phyloP scores from a whole-genome alignment of 1,284 basidiomycete species.

The Leccinum fuscescens region DNA sequence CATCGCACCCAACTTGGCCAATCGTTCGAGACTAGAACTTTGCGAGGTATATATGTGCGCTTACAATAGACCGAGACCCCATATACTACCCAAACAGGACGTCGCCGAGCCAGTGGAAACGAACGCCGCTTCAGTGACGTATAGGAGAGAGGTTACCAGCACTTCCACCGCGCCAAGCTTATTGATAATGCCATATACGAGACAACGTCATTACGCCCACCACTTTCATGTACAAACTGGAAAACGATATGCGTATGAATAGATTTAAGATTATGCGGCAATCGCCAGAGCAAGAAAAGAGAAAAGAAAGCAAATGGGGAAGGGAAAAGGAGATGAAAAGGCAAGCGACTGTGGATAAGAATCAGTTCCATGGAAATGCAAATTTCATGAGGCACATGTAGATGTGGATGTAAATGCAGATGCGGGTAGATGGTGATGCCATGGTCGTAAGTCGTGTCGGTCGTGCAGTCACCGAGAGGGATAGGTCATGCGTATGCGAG shows the following conservation, averaged over 20 bases:
- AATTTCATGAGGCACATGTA: slow-evolving; percentile 1
- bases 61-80: neutral
- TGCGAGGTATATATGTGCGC: neutral
- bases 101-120: neutral
- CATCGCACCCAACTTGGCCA: neutral
- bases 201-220: neutral
- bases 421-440: neutral
- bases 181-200: neutral
- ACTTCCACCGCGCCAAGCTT: neutral
- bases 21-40: neutral
- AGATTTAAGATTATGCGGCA: neutral
- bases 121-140: neutral
- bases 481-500: neutral
- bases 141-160: neutral
- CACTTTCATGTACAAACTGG: neutral
- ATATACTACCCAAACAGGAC: neutral
- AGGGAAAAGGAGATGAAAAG: neutral
- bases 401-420: slow-evolving; percentile 1
- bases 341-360: neutral
- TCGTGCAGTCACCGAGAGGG: neutral
- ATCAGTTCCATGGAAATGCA: slow-evolving; percentile 4
- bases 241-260: neutral
- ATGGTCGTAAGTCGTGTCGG: neutral
- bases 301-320: neutral
- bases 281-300: neutral